Conservation (phyloP, 345 rosid genomes). For the Dipteronia sinensis region DNA sequence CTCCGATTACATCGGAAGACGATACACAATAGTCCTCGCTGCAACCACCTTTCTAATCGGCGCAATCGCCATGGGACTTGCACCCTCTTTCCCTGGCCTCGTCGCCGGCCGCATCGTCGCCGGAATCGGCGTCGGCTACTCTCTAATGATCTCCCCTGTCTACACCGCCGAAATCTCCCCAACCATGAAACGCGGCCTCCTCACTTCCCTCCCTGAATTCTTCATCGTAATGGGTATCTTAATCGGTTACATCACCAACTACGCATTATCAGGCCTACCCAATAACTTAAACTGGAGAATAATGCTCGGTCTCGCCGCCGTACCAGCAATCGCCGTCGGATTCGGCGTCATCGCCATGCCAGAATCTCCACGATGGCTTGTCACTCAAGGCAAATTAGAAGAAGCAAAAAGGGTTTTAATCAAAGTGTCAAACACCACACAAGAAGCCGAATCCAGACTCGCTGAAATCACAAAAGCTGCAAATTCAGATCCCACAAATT, state of each 20-base stretch:
- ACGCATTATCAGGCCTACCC: conserved; percentile 54
- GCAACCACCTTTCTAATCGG: conserved; percentile 59
- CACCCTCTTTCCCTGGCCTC: conserved; percentile 55
- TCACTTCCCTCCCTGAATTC: conserved; percentile 71
- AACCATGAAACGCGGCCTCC: conserved; percentile 56
- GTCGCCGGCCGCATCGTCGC: conserved; percentile 65
- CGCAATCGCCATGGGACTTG: conserved; percentile 67
- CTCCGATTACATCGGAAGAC: conserved; percentile 69
- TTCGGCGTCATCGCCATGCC: conserved; percentile 63
- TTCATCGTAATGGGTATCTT: conserved; percentile 68
- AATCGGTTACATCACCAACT: conserved; percentile 62
- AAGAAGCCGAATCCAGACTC: conserved; percentile 57
- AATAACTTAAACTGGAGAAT: conserved; percentile 54
- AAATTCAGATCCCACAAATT: not conserved
- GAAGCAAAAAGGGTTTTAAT: conserved; percentile 58
- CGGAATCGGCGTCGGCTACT: conserved; percentile 75
- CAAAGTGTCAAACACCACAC: conserved; percentile 42
- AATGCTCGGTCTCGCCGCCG: conserved; percentile 67
- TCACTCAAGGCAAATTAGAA: conserved; percentile 47
- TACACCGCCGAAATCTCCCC: conserved; percentile 67
- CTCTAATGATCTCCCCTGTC: conserved; percentile 68
- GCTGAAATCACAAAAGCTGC: conserved; percentile 47
- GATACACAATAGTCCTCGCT: conserved; percentile 67
- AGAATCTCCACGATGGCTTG: conserved; percentile 80
- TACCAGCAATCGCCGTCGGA: conserved; percentile 51